These are phyloP conservation scores for Kurtzmaniella quercitrusa DNA, from an alignment of 1,139 yeast species.

Conservation along the genomic window DNA sequence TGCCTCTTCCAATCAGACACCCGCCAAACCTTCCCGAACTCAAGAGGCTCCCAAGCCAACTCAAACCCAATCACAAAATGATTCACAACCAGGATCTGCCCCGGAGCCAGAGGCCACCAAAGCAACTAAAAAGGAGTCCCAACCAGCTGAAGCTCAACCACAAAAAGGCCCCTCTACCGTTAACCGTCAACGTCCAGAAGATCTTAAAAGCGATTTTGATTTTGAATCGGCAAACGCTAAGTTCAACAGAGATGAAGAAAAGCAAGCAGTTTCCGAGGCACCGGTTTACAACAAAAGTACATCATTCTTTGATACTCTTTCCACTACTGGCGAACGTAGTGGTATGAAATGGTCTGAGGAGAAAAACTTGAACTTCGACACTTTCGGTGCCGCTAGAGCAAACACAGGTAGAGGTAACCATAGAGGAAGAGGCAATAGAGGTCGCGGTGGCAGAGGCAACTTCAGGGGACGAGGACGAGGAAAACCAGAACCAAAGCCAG, in stretches of 20 bases:
- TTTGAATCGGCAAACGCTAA: conserved; percentile 70
- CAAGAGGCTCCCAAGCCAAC: not conserved
- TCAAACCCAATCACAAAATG: conserved; percentile 8
- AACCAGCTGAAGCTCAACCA: conserved; percentile 8
- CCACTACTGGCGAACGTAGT: conserved; percentile 43
- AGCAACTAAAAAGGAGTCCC: not conserved
- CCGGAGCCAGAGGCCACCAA: conserved; percentile 7
- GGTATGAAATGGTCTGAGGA: conserved; percentile 56
- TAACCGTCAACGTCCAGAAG: conserved; percentile 22
- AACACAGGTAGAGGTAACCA: conserved; percentile 24
- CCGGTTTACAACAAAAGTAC: conserved; percentile 57
- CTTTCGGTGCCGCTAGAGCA: conserved; percentile 55
- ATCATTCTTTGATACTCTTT: conserved; percentile 78
- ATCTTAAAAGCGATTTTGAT: conserved; percentile 37
- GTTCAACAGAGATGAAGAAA: conserved; percentile 36
- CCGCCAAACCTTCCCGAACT: conserved; percentile 21
- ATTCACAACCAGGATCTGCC: conserved; percentile 11
- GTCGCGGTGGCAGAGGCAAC: conserved; percentile 11
- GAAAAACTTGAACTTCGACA: conserved; percentile 57
- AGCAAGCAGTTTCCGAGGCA: conserved; percentile 18
- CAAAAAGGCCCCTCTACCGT: conserved; percentile 6
- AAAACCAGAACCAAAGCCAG: conserved; percentile 19
- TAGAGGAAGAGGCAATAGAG: conserved; percentile 12
- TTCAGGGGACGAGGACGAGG: conserved; percentile 28
- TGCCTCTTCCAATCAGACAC: too few relatives aligned